Evolutionary conservation across 2,329 filamentous ascomycete genomes (phyloP), one percentile per base, ranked within the genome.

Genomic region (Hirsutella minnesotensis): DNA sequence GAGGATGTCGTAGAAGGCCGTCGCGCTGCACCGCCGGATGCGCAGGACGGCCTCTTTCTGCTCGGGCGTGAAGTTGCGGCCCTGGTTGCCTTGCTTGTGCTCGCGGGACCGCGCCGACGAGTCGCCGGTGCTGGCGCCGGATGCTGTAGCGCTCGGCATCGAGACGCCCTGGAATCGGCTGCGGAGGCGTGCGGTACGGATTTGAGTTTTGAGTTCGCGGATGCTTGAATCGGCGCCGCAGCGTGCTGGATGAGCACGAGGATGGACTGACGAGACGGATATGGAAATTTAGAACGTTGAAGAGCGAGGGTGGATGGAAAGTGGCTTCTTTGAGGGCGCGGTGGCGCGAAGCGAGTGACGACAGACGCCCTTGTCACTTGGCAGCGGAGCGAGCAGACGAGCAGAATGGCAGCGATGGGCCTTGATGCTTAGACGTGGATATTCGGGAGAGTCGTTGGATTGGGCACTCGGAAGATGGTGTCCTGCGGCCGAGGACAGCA

Each of bases 1-100:
- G 27, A 98, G 68, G 53, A 98, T 96, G 61, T 96, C 92, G 69
- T 98, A 98, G 65, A 94, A 98, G 16, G 86, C 86, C 4, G 88
- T 95, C 19, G 84, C 69, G 33, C 75, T 72, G 67, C 92, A 98
- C 68, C 75, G 78, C 51, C 86, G 81, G 60, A 98, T 92, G 51
- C 92, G 79, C 54, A 94, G 68, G 27, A 98, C 92, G 21, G 90
- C 90, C 2, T 85, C 81, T 62, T 94, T 92, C 60, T 98, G 92
- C 54, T 95, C 89, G 24, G 77, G 70, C 1, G 92, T 98, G 65
- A 80, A 95, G 58, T 84, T 75, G 53, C 86, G 80, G 46, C 78
- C 78, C 51, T 82, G 77, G 62, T 82, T 83, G 51, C 83, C 83
- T 60, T 88, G 83, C 60, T 86, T 81, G 64, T 88, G 83, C 45